Percentiles rank a stretch among this genome's conserved stretches.
These are phyloP conservation scores for Penicillium oxalicum DNA, from an alignment of 2,329 filamentous ascomycete species.

Conservation along the genomic window DNA sequence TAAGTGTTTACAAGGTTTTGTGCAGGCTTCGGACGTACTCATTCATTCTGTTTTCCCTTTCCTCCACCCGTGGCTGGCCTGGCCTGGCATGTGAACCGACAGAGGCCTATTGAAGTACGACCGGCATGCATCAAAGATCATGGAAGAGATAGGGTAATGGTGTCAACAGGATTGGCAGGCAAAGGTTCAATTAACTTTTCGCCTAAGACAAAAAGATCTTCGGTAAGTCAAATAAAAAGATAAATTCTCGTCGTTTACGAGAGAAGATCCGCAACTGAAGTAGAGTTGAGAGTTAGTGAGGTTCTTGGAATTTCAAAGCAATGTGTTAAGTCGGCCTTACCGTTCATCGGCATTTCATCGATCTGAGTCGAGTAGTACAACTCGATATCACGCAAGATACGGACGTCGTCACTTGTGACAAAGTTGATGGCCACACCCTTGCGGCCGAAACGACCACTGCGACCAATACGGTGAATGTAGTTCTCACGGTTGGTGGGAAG, in stretches of 20 bases:
- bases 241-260: slow-evolving; percentile 22
- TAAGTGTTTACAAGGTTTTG: no score
- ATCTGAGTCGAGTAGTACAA: slow-evolving; percentile 99
- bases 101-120: neutral
- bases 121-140: neutral
- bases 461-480: slow-evolving; percentile 99
- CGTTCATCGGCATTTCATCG: slow-evolving; percentile 99
- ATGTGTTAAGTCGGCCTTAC: slow-evolving; percentile 46
- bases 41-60: slow-evolving; percentile 27
- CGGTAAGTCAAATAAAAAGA: neutral
- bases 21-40: slow-evolving; percentile 10
- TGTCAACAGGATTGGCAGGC: neutral
- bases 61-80: slow-evolving; percentile 28
- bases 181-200: neutral
- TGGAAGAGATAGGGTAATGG: neutral
- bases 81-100: slow-evolving; percentile 8
- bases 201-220: neutral
- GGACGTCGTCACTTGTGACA: slow-evolving; percentile 96
- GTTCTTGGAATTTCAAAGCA: neutral
- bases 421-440: slow-evolving; percentile 99
- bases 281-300: slow-evolving; percentile 9
- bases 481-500: slow-evolving; percentile 98
- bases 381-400: slow-evolving; percentile 99
- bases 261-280: slow-evolving; percentile 32
- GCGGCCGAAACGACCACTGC: slow-evolving; percentile 98